A percentile compares a stretch with the other conserved stretches of the same genome.
phyloP scores from a whole-genome alignment of 164 flowering plant genomes.

The Tetrastigma voinierianum region DNA sequence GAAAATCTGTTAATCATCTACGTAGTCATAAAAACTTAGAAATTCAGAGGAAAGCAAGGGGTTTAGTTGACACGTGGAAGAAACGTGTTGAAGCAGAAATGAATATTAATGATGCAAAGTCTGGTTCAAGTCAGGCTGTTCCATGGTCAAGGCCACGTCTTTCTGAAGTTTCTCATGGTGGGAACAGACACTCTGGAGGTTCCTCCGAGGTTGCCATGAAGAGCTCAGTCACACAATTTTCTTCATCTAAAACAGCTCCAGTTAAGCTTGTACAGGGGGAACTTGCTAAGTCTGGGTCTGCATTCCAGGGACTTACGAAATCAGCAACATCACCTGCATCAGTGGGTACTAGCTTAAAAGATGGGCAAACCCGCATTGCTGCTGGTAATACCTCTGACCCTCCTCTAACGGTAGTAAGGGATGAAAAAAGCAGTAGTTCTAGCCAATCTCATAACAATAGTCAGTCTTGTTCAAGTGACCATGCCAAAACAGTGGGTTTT shows the following conservation, averaged over 20 bases:
- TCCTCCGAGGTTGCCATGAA: slow-evolving; percentile 55
- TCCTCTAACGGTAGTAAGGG: slow-evolving; percentile 28
- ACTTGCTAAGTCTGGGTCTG: slow-evolving; percentile 38
- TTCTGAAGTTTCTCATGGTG: slow-evolving; percentile 62
- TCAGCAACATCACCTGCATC: slow-evolving; percentile 36
- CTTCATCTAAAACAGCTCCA: slow-evolving; percentile 48
- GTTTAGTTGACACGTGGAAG: slow-evolving; percentile 98
- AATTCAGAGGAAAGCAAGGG: slow-evolving; percentile 43
- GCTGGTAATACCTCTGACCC: slow-evolving; percentile 23
- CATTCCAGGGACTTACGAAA: slow-evolving; percentile 49
- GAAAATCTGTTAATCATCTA: slow-evolving; percentile 82
- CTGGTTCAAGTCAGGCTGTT: slow-evolving; percentile 57
- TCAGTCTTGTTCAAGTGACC: slow-evolving; percentile 77
- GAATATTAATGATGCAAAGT: slow-evolving; percentile 75
- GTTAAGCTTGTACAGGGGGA: slow-evolving; percentile 50
- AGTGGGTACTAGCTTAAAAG: slow-evolving; percentile 23
- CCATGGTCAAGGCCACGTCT: slow-evolving; percentile 56
- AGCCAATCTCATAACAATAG: slow-evolving; percentile 85
- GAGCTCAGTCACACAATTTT: slow-evolving; percentile 48
- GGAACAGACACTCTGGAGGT: slow-evolving; percentile 41
- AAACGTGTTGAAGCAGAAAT: slow-evolving; percentile 93
- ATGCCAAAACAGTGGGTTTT: slow-evolving; percentile 44
- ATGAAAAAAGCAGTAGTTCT: slow-evolving; percentile 59
- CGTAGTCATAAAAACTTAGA: slow-evolving; percentile 43
- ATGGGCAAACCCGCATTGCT: slow-evolving; percentile 18